Conservation (phyloP, 805 yeast genomes). For the Lipomyces chichibuensis region DNA sequence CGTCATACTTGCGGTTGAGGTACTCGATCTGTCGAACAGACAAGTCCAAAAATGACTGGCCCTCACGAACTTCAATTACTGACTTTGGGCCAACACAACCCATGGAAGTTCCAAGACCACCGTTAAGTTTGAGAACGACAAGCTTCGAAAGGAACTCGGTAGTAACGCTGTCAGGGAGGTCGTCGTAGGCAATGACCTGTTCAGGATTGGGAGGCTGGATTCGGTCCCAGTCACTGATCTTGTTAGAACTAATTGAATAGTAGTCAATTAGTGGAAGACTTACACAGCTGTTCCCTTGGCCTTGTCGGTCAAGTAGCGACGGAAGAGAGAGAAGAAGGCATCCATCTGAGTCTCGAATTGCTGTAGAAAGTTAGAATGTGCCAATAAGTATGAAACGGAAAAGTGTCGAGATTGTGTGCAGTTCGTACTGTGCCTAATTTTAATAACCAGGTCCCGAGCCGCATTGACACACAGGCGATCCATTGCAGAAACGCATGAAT, state of each 20-base stretch:
- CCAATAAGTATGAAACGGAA: conserved; percentile 32
- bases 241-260: not conserved
- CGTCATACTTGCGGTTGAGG: conserved; percentile 83
- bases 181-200: conserved; percentile 81
- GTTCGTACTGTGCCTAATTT: not conserved
- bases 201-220: conserved; percentile 87
- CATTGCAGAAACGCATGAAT: not conserved
- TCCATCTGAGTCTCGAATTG: conserved; percentile 91
- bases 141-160: conserved; percentile 68
- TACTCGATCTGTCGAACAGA: conserved; percentile 91
- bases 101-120: conserved; percentile 99
- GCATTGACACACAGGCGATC: not conserved
- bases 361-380: conserved; percentile 41
- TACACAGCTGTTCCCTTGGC: conserved; percentile 75
- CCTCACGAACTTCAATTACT: conserved; percentile 97
- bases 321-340: conserved; percentile 86
- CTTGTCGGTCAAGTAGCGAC: conserved; percentile 88
- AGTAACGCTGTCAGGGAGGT: conserved; percentile 46
- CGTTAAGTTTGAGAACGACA: conserved; percentile 94
- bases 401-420: not conserved
- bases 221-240: conserved; percentile 76
- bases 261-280: not conserved
- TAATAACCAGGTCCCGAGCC: not conserved
- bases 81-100: conserved; percentile 99
- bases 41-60: conserved; percentile 93